Conservation (phyloP, 345 rosid genomes). For the Hibiscus mutabilis region DNA sequence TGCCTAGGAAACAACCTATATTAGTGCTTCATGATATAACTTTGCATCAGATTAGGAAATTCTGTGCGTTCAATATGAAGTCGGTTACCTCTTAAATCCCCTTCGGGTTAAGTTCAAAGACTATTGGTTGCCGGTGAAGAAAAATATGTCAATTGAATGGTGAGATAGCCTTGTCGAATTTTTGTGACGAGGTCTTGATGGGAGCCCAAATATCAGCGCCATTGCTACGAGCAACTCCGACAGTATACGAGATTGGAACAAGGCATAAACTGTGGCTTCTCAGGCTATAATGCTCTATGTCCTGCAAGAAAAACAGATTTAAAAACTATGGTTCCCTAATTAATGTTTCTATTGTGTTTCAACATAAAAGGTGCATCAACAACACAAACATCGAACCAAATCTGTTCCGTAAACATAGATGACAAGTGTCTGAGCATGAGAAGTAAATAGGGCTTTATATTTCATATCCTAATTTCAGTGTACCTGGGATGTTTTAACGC, state of each 20-base stretch:
- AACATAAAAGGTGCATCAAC: not conserved
- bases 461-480: not conserved
- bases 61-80: constrained; percentile 1
- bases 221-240: constrained; percentile 72
- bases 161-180: constrained; percentile 30
- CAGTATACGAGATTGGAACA: constrained; percentile 65
- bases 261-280: constrained; percentile 79
- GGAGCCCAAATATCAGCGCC: constrained; percentile 99
- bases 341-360: not conserved
- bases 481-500: constrained; percentile 8
- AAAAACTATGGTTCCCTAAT: not conserved
- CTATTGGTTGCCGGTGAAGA: not conserved
- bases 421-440: not conserved
- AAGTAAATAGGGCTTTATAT: not conserved
- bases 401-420: not conserved
- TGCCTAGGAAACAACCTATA: constrained; percentile 9
- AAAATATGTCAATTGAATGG: constrained; percentile 22
- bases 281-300: constrained; percentile 46
- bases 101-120: not conserved
- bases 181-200: constrained; percentile 65
- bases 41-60: constrained; percentile 13
- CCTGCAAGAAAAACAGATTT: constrained; percentile 29
- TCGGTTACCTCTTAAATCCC: not conserved
- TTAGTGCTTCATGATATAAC: constrained; percentile 4
- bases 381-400: not conserved